Base-by-base conservation (phyloP, 345 rosid genomes). In the Moringa oleifera region DNA sequence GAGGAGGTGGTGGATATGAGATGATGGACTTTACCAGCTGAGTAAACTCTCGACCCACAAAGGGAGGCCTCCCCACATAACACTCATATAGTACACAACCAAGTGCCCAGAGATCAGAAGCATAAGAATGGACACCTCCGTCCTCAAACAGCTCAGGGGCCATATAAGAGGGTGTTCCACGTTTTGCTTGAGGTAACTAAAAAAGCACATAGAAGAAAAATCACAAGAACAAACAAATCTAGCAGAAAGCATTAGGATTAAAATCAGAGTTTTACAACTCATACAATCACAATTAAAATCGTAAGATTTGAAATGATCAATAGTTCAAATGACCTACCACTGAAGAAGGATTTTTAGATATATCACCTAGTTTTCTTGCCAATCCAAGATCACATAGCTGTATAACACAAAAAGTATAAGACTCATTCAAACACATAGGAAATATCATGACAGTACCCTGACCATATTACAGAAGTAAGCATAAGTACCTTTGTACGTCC, bases 91-190 rank as follows among this genome's bases (percentile, higher is more conserved):
- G 80, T 46, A 91, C 97, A 80, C 99, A 94, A 50, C 99, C 99
- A 37, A 94, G 85, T 50, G 97, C 97, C 97, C 99, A 94, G 22
- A 94, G 75, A 75, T 94, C 99, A 69, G 97, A 94, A 62, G 99
- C 97, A 81, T 80, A 94, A 23, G 99, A 94, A 81, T 87, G 99
- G 57, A 88, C 85, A 25, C 97, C 97, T 65, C 97, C 97, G 23
- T 94, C 97, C 77, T 94, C 99, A 75, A 85, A 94, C 21, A 94
- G 84, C 71, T 94, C 97, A 62, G 99, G 99, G 74, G 99, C 99
- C 99, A 94, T 94, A 68, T 94, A 94, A 71, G 83, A 82, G 4
- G 99, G 99, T 18, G 99, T 88, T 57, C 99, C 99, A 20, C 99
- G 92, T 84, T 90, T 94, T 63, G 95, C 93, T 82, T 84, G 96